Conservation (phyloP, 768 basidiomycete species). For the Brasilioporus rufonigricans region DNA sequence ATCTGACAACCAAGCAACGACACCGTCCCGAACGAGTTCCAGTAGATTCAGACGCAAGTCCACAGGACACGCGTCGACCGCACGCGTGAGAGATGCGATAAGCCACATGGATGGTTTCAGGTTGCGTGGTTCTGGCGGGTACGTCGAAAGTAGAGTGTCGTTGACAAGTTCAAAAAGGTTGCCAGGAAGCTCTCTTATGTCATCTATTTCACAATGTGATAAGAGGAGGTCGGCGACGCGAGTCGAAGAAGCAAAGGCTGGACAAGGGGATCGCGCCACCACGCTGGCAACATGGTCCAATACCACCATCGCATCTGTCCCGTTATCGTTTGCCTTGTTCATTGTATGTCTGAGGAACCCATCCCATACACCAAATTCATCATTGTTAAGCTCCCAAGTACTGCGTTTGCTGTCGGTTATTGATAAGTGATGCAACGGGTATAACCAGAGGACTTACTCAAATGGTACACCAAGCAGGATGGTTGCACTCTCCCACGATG, state of each 20-base stretch:
- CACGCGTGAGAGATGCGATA: constrained; percentile 49
- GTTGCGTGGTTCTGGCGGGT: constrained; percentile 61
- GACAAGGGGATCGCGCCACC: constrained; percentile 41
- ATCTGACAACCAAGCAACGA: constrained; percentile 65
- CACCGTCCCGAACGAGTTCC: constrained; percentile 49
- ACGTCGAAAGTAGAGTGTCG: constrained; percentile 55
- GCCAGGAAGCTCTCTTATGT: constrained; percentile 52
- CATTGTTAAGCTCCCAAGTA: constrained; percentile 51
- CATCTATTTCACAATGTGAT: constrained; percentile 48
- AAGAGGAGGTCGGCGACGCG: constrained; percentile 65
- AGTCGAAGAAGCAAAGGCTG: constrained; percentile 40
- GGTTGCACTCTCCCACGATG: constrained; percentile 53
- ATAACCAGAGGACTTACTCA: constrained; percentile 40
- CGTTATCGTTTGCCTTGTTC: constrained; percentile 59
- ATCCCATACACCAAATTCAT: constrained; percentile 62
- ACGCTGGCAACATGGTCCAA: constrained; percentile 54
- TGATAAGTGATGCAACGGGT: constrained; percentile 2
- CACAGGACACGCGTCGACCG: constrained; percentile 55
- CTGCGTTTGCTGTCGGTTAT: constrained; percentile 34
- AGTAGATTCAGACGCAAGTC: constrained; percentile 47
- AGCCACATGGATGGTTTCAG: constrained; percentile 61
- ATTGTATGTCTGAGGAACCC: constrained; percentile 49
- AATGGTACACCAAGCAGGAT: constrained; percentile 61
- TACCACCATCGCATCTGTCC: constrained; percentile 49
- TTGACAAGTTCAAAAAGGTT: constrained; percentile 58